Evolutionary conservation across 2,329 filamentous ascomycete genomes (phyloP).

Genomic region (Ceratocystis huliohia): DNA sequence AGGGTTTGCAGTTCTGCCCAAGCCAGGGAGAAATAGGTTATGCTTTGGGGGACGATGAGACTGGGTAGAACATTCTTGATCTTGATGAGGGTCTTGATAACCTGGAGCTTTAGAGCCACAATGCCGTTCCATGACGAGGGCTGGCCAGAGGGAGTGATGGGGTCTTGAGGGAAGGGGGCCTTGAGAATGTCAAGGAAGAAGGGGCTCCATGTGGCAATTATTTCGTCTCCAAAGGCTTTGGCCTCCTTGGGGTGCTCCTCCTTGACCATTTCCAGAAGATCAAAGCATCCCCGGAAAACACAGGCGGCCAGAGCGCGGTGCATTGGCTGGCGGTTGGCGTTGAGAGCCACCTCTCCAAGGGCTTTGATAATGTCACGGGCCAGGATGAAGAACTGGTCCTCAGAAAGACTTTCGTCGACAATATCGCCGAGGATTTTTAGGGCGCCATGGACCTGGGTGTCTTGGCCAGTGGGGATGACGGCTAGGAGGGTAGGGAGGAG

Average conservation of each 20-base stretch:
- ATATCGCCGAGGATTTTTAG: conserved; percentile 79
- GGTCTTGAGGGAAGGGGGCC: conserved; percentile 55
- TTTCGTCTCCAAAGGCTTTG: conserved; percentile 77
- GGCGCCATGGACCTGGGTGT: conserved; percentile 75
- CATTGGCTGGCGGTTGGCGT: conserved; percentile 58
- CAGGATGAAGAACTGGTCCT: conserved; percentile 87
- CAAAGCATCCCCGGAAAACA: conserved; percentile 83
- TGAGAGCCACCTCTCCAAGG: conserved; percentile 70
- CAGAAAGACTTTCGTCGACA: conserved; percentile 84
- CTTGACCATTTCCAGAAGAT: conserved; percentile 92
- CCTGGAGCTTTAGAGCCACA: conserved; percentile 79
- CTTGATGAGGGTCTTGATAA: conserved; percentile 87
- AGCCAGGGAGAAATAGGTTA: conserved; percentile 68
- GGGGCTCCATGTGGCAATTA: conserved; percentile 71
- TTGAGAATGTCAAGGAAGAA: conserved; percentile 77
- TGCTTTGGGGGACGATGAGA: conserved; percentile 70
- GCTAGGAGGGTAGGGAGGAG: conserved; percentile 70
- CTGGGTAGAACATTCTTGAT: conserved; percentile 73
- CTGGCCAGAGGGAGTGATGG: conserved; percentile 33
- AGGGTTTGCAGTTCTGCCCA: conserved; percentile 77
- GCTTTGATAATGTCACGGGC: conserved; percentile 74
- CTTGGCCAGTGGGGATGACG: conserved; percentile 61
- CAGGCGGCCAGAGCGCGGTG: conserved; percentile 76
- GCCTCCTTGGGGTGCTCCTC: conserved; percentile 81
- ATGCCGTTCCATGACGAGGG: conserved; percentile 65